Evolutionary conservation across 306 rosid genomes (phyloP), one percentile per base, ranked within the genome.

Genomic region (Quercus dentata): DNA sequence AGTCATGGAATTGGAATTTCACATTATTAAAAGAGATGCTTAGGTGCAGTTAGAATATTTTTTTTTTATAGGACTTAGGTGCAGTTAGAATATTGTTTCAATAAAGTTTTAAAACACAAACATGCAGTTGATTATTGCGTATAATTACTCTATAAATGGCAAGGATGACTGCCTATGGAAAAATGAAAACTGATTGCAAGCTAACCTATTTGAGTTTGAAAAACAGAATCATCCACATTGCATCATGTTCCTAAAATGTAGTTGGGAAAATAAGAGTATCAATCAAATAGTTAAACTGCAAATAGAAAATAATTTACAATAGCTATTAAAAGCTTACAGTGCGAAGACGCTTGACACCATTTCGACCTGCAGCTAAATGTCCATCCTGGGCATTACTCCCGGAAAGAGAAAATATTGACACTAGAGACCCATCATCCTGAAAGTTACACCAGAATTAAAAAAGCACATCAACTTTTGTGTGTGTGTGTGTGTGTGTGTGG

Each of bases 361-460:
- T 95, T 17, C 99, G 97, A 72, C 93, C 99, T 6, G 98, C 99
- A 62, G 90, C 93, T 79, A 95, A 82, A 85, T 92, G 97, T 19
- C 97, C 98, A 59, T 95, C 99, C 86, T 95, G 98, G 18, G 94
- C 89, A 85, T 81, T 92, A 80, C 90, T 92, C 21, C 99, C 99
- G 5, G 92, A 87, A 38, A 95, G 87, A 73, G 98, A 90, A 77
- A 95, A 95, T 51, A 95, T 82, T 3, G 99, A 92, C 13, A 95
- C 99, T 6, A 85, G 92, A 74, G 99, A 85, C 44, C 97, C 99
- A 76, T 92, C 98, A 76, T 95, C 99, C 99, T 95, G 88, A 72
- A 57, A 64, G 71, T 69, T 51, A 75, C 31, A 57, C 41, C 74
- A 65, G 13, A 61, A n/a, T 56, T 74, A 41, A 75, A 28, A 73